Base-by-base conservation (phyloP, 768 basidiomycete genomes). In the Macrocybe gigantea region DNA sequence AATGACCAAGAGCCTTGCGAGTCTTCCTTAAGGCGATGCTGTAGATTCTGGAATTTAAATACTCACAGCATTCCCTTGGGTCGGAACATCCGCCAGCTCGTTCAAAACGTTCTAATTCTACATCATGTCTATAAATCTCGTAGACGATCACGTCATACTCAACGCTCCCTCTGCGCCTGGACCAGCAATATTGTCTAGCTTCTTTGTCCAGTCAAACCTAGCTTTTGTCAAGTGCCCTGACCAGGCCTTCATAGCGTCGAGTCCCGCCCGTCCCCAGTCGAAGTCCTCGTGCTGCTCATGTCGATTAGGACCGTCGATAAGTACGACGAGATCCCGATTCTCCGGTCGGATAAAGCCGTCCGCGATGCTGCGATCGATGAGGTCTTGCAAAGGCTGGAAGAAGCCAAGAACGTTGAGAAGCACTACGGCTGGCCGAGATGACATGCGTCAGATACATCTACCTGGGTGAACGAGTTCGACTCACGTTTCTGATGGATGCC, bases 401-500 rank as follows among this genome's bases (percentile, higher is more conserved):
- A 85, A 96, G 0, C 76, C 76, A 30, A 79, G 77, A 29, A 96
- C 86, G 61, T 97, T 95, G n/a, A 96, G 60, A 22, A 96, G 68
- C 38, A 96, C 67, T 37, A 96, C 85, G 10, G 94, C 84, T 93
- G 22, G 15, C 8, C 5, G 2, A 12, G n/a, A 44, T 29, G 3
- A 2, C 10, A n/a, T 30, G 3, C 49, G 38, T n/a, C 13, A 46
- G 39, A 6, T 33, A 38, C 15, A 6, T 38, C 12, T 3, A 5
- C 9, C 29, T 7, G 36, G 43, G 7, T 22, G 30, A 34, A 15
- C 1, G 9, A 34, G 12, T 30, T 32, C 3, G 14, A 53, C 51
- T 40, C 60, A 89, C 89, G 89, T 69, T 92, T 92, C 47, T 78
- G 74, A 61, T 93, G 89, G 38, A 94, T 85, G 13, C 87, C 86